A percentile compares a stretch with the other conserved stretches of the same genome.
These are phyloP conservation scores for Mychonastes homosphaera DNA, from an alignment of 139 green algal genomes.

Conservation along the genomic window DNA sequence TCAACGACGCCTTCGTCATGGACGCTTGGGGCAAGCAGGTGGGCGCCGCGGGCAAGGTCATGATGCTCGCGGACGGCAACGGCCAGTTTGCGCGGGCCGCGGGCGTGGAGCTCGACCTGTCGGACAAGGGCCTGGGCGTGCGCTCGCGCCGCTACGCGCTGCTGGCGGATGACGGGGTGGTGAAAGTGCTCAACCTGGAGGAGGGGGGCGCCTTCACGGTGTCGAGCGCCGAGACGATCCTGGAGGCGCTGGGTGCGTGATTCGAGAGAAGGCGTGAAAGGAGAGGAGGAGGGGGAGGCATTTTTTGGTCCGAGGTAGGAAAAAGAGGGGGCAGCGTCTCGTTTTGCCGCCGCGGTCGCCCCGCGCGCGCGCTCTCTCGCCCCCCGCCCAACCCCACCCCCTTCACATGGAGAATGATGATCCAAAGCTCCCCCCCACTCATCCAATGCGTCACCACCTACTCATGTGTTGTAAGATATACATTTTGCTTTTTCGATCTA, in stretches of 20 bases:
- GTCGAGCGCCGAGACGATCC: slow-evolving; percentile 78
- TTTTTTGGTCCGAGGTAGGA: no score
- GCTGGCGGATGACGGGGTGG: slow-evolving; percentile 73
- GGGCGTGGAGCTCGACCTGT: slow-evolving; percentile 82
- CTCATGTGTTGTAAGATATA: no score
- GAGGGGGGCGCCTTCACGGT: slow-evolving; percentile 95
- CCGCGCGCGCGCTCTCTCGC: no score
- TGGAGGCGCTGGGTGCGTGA: slow-evolving; percentile 38
- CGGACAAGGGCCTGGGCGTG: slow-evolving; percentile 83
- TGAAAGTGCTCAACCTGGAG: slow-evolving; percentile 83
- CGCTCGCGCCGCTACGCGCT: slow-evolving; percentile 79
- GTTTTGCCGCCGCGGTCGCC: no score
- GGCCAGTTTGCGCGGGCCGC: slow-evolving; percentile 74
- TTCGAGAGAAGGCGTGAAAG: no score
- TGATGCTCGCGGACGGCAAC: slow-evolving; percentile 91
- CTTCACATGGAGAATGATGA: no score
- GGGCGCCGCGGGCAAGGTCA: slow-evolving; percentile 66
- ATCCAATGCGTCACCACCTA: no score
- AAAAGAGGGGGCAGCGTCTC: no score
- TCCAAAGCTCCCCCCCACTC: no score
- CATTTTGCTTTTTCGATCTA: no score
- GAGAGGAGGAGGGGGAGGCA: no score
- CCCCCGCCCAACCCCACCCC: no score
- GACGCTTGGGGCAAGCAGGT: slow-evolving; percentile 85
- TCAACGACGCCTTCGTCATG: slow-evolving; percentile 98